Evolutionary conservation across 2,329 filamentous ascomycete genomes (phyloP).

Genomic region (Pseudocercospora crystallina): DNA sequence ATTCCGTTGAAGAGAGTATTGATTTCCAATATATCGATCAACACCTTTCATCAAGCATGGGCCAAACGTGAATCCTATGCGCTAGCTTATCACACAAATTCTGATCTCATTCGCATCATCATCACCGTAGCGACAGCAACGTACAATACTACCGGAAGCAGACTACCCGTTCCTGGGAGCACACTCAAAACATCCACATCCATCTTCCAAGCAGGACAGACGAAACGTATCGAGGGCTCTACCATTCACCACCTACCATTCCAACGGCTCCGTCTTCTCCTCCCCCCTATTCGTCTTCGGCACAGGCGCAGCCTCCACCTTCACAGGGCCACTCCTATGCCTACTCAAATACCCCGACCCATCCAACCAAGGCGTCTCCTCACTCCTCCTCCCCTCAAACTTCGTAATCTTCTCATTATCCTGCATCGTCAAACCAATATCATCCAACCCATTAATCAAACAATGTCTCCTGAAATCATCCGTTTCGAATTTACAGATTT

Average conservation of each 20-base stretch:
- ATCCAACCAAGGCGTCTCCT: constrained; percentile 86
- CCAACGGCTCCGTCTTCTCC: constrained; percentile 78
- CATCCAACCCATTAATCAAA: constrained; percentile 87
- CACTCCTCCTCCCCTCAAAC: constrained; percentile 76
- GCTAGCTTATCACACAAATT: too few relatives aligned
- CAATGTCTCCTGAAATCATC: constrained; percentile 95
- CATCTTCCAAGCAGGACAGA: too few relatives aligned
- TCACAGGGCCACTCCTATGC: constrained; percentile 57
- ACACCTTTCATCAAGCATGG: too few relatives aligned
- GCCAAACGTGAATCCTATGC: too few relatives aligned
- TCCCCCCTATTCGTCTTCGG: constrained; percentile 88
- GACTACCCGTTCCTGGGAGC: too few relatives aligned
- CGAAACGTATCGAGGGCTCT: too few relatives aligned
- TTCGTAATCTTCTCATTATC: constrained; percentile 82
- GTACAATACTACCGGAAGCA: too few relatives aligned
- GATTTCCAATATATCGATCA: too few relatives aligned
- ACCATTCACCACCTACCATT: constrained; percentile 63
- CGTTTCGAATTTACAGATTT: constrained; percentile 78
- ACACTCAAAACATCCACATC: too few relatives aligned
- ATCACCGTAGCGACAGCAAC: too few relatives aligned
- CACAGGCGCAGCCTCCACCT: constrained; percentile 66
- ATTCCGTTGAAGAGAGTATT: too few relatives aligned
- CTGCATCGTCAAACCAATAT: constrained; percentile 93
- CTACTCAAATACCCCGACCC: constrained; percentile 75
- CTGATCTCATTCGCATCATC: too few relatives aligned